phyloP scores from a whole-genome alignment of 176 grass and related monocot species.

The Paspalum notatum region DNA sequence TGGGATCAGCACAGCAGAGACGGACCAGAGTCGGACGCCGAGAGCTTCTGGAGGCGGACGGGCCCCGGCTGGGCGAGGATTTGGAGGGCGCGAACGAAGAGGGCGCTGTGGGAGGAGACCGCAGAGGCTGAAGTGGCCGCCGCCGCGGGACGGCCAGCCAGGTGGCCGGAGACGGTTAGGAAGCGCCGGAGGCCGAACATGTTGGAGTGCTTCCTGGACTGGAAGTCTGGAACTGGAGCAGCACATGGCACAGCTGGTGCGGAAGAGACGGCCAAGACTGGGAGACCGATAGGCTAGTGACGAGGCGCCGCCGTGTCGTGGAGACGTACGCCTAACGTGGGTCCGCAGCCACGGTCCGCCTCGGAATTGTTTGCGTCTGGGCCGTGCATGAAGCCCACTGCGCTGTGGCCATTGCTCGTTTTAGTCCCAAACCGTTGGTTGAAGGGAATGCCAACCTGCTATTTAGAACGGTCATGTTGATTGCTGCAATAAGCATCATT shows the following conservation, averaged over 20 bases:
- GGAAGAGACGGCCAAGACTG: slow-evolving; percentile 18
- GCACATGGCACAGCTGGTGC: background rate
- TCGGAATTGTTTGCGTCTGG: no score
- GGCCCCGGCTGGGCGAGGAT: slow-evolving; percentile 59
- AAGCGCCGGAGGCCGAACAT: slow-evolving; percentile 50
- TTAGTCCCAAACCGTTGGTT: no score
- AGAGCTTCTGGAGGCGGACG: slow-evolving; percentile 64
- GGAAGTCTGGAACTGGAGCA: background rate
- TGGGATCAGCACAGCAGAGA: background rate
- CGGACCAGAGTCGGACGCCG: slow-evolving; percentile 73
- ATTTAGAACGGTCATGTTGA: background rate
- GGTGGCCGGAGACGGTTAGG: slow-evolving; percentile 45
- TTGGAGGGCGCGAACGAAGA: slow-evolving; percentile 52
- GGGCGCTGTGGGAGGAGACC: slow-evolving; percentile 4
- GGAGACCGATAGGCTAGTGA: slow-evolving; percentile 36
- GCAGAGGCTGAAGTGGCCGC: background rate
- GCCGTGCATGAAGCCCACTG: no score
- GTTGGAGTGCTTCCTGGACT: background rate
- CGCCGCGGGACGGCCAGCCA: background rate
- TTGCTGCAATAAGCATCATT: background rate
- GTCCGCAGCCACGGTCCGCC: no score
- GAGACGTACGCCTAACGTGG: background rate
- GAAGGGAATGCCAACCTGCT: no score
- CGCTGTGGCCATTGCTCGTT: no score
- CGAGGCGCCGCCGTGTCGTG: background rate